Base-by-base conservation (phyloP, 208 protist genomes). In the Balamuthia mandrillaris region DNA sequence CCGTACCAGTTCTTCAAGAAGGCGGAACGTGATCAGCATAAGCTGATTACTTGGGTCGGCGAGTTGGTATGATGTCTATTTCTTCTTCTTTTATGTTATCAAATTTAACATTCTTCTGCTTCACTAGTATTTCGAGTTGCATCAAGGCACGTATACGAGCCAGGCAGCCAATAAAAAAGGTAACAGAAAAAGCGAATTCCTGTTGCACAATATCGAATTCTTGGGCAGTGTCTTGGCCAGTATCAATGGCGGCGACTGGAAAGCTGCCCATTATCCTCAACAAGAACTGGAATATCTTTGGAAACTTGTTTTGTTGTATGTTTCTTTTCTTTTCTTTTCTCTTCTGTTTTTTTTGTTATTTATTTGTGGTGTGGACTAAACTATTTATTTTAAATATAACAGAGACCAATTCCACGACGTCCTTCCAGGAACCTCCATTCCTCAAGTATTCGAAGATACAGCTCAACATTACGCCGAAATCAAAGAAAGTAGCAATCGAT, bases 401-500 rank as follows among this genome's bases (percentile, higher is more conserved):
- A 54, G 60, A 7, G 81, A 89, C 37, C 90, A 94, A 31, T 94
- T 94, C 41, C 92, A 94, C 52, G 92, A 94, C 85, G 90, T 93
- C 5, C 39, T 93, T 29, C 91, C 91, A 56, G 89, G 87, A 41
- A 72, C 74, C 4, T 85, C 74, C 1, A 90, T 90, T 42, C 52
- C 37, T 2, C 3, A 70, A 6, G 83, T 87, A 0, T 90, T 87
- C 51, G 45, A 74, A 10, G 87, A 90, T 44, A 10, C 41, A 24
- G 24, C 14, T 1, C 47, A 42, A 35, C 27, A 87, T 31, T 88
- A 90, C 35, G 27, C 31, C 33, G 16, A 87, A 3, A 77, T 70
- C 35, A 56, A 39, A n/a, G 14, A 12, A 14, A 31, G 61, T 49
- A n/a, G 61, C 27, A 70, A 14, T 18, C 16, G 16, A 21, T 54